Evolutionary conservation across 345 rosid species (phyloP).

Genomic region (Hibiscus mutabilis): DNA sequence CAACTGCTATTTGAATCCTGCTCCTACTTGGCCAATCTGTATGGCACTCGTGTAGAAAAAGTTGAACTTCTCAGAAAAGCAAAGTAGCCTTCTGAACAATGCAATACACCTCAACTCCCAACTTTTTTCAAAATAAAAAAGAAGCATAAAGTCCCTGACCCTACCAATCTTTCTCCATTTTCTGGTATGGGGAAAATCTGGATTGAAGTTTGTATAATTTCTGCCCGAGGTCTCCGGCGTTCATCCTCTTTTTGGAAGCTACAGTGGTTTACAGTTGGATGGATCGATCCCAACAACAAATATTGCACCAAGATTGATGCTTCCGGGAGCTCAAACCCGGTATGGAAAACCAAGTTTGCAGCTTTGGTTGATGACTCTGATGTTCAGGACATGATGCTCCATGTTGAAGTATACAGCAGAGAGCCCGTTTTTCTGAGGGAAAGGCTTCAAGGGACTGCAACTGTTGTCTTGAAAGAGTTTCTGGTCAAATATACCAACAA

Average conservation of each 20-base stretch:
- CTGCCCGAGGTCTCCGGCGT: constrained; percentile 66
- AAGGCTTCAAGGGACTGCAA: constrained; percentile 68
- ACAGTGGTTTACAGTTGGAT: constrained; percentile 94
- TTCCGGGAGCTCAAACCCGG: constrained; percentile 60
- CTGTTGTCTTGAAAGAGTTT: constrained; percentile 60
- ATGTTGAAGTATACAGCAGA: constrained; percentile 74
- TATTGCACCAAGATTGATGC: constrained; percentile 75
- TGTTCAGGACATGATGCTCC: constrained; percentile 38
- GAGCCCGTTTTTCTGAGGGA: constrained; percentile 84
- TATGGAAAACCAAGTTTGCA: constrained; percentile 80
- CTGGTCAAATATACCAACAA: constrained; percentile 35
- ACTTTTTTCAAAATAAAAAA: not conserved
- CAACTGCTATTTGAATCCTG: no score
- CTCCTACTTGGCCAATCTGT: no score
- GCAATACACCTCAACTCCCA: not conserved
- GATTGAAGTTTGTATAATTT: constrained; percentile 63
- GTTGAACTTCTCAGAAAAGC: constrained; percentile 2
- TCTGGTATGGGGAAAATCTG: constrained; percentile 57
- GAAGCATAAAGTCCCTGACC: not conserved
- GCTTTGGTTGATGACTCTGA: constrained; percentile 42
- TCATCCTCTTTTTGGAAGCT: constrained; percentile 67
- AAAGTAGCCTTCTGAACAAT: not conserved
- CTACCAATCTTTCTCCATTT: constrained; percentile 5
- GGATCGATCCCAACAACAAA: constrained; percentile 79
- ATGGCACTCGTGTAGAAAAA: constrained; percentile 21